Evolutionary conservation across 768 basidiomycete species (phyloP), one percentile per base, ranked within the genome.

Genomic region (Scleroderma citrinum): DNA sequence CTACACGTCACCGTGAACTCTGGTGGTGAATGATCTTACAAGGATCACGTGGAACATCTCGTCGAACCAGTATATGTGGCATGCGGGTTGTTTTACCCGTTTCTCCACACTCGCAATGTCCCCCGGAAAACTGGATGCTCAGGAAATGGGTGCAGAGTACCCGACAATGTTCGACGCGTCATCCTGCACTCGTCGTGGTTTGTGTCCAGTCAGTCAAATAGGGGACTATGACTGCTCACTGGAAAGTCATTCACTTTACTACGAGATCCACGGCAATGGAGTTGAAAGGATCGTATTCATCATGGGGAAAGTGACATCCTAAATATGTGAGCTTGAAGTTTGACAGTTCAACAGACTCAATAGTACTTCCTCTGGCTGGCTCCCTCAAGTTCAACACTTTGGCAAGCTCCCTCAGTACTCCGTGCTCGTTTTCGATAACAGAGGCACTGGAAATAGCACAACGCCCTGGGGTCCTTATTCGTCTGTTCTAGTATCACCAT

Each of bases 231-330:
- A 64, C n/a, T 67, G 73, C 44, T 64, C 74, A 0, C 51, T 82
- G 3, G 78, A 85, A 58, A 82, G 77, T 44, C 86, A 88, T 59
- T 86, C 85, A 1, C 69, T 91, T 2, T 92, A 91, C 64, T 91
- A 76, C 53, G 87, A 90, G 62, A 76, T 82, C 35, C 90, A 92
- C 63, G 90, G 88, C 3, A 67, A 54, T 3, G 83, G 83, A 0
- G 74, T 75, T 10, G 71, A 75, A 51, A 88, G 87, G 58, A 63
- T 91, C 16, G 59, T 91, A 1, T 79, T 89, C 55, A 81, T 92
- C 56, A 89, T 87, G 87, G 89, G 90, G 77, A 71, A 41, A 48
- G 58, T 46, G 3, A 31, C 23, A 29, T 44, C 20, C 10, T 36
- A 14, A 29, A 36, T 23, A n/a, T n/a, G n/a, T 19, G 17, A 7